Conservation (phyloP, 495 filamentous ascomycete species). For the Annulohypoxylon moriforme region DNA sequence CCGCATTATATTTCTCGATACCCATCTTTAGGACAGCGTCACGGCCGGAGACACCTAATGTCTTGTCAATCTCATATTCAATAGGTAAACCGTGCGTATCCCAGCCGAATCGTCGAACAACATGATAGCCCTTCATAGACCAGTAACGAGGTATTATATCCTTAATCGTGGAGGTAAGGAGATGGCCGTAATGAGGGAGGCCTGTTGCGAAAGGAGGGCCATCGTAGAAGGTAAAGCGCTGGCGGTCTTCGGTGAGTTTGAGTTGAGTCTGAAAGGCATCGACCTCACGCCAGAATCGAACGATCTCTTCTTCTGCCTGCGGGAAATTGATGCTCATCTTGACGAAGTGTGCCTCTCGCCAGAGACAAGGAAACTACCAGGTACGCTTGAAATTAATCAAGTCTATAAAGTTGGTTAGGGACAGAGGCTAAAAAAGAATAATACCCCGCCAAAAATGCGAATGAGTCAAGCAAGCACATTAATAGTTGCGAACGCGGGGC, state of each 20-base stretch:
- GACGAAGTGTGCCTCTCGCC: slow-evolving; percentile 17
- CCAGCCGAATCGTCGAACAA: slow-evolving; percentile 77
- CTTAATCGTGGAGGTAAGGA: slow-evolving; percentile 96
- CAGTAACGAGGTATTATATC: slow-evolving; percentile 97
- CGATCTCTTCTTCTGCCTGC: slow-evolving; percentile 32
- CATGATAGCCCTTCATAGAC: slow-evolving; percentile 96
- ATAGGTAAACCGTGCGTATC: slow-evolving; percentile 97
- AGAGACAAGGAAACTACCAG: background rate
- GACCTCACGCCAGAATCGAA: slow-evolving; percentile 48
- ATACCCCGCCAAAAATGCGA: slow-evolving; percentile 37
- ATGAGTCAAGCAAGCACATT: slow-evolving; percentile 27
- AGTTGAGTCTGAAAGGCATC: slow-evolving; percentile 61
- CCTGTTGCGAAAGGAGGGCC: slow-evolving; percentile 72
- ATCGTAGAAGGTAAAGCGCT: slow-evolving; percentile 87
- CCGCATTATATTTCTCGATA: slow-evolving; percentile 89
- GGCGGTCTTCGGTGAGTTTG: slow-evolving; percentile 67
- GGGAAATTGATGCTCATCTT: slow-evolving; percentile 43
- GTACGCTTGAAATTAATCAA: background rate
- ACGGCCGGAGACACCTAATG: slow-evolving; percentile 87
- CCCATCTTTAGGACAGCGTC: slow-evolving; percentile 90
- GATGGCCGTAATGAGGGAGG: slow-evolving; percentile 94
- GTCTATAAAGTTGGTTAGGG: background rate
- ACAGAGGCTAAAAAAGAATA: background rate
- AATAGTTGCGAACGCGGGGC: slow-evolving; percentile 27
- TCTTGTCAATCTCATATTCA: slow-evolving; percentile 99